Conservation (phyloP, 768 basidiomycete genomes). For the Suillus sp. region DNA sequence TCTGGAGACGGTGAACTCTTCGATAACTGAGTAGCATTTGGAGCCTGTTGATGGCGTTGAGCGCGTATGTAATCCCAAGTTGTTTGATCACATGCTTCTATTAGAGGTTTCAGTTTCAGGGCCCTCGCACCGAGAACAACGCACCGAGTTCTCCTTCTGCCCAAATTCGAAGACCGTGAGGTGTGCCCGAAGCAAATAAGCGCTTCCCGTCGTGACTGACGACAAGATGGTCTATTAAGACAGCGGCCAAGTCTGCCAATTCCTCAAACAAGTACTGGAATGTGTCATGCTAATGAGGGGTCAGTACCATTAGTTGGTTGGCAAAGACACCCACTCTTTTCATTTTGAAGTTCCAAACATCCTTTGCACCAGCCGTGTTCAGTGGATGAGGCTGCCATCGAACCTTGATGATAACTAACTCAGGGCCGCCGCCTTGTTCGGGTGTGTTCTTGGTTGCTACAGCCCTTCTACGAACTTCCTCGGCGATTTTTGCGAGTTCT, state of each 20-base stretch:
- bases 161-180: slow-evolving; percentile 67
- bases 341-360: slow-evolving; percentile 55
- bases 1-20: slow-evolving; percentile 22
- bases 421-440: slow-evolving; percentile 34
- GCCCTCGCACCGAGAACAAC: slow-evolving; percentile 21
- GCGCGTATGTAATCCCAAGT: slow-evolving; percentile 66
- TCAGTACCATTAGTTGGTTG: neutral
- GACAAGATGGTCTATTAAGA: slow-evolving; percentile 54
- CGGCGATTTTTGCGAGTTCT: slow-evolving; percentile 61
- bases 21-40: slow-evolving; percentile 13
- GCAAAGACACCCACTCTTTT: slow-evolving; percentile 49
- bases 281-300: slow-evolving; percentile 53
- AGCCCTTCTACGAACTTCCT: slow-evolving; percentile 37
- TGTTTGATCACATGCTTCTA: slow-evolving; percentile 66
- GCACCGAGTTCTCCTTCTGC: slow-evolving; percentile 65
- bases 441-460: slow-evolving; percentile 26
- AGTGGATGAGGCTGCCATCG: slow-evolving; percentile 69
- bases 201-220: slow-evolving; percentile 63
- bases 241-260: slow-evolving; percentile 58
- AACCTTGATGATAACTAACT: slow-evolving; percentile 53
- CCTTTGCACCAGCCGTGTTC: slow-evolving; percentile 40
- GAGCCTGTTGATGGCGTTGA: slow-evolving; percentile 31
- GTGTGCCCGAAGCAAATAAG: slow-evolving; percentile 70
- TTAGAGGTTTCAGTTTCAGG: slow-evolving; percentile 14
- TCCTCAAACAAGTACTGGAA: slow-evolving; percentile 68